These are phyloP conservation scores for Ophiocordyceps robertsii DNA, from an alignment of 2,329 filamentous ascomycete genomes.

Conservation along the genomic window DNA sequence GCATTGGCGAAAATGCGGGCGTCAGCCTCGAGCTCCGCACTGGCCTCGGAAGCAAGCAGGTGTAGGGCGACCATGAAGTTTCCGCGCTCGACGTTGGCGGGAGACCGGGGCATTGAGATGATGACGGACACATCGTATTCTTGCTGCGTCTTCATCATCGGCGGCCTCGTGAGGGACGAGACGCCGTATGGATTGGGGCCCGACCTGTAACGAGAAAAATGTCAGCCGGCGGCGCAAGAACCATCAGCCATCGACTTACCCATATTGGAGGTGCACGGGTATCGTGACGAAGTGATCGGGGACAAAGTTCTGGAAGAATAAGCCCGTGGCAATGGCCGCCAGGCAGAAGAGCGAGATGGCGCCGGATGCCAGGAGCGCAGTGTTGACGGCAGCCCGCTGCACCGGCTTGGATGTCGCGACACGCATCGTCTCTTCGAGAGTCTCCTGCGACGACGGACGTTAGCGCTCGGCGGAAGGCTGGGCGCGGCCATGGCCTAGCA, in stretches of 20 bases:
- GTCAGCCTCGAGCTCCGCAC: conserved; percentile 9
- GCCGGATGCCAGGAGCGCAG: conserved; percentile 27
- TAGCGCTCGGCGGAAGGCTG: too few relatives aligned
- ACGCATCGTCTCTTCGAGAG: conserved; percentile 20
- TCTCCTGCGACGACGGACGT: conserved; percentile 13
- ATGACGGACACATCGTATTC: conserved; percentile 72
- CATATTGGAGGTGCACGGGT: conserved; percentile 45
- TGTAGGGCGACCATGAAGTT: conserved; percentile 91
- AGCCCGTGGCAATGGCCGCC: conserved; percentile 32
- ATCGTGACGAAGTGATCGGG: conserved; percentile 38
- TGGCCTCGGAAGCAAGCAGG: conserved; percentile 38
- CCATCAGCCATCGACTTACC: conserved; percentile 23
- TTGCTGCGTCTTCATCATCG: conserved; percentile 57
- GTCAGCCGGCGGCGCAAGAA: conserved; percentile 3
- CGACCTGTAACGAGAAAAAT: conserved; percentile 20
- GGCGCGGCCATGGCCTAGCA: background rate
- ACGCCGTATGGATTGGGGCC: conserved; percentile 40
- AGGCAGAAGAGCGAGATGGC: conserved; percentile 31
- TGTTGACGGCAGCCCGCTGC: conserved; percentile 35
- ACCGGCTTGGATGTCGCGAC: conserved; percentile 35
- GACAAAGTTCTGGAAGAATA: conserved; percentile 44
- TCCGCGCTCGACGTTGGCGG: conserved; percentile 59
- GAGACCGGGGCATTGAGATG: conserved; percentile 66
- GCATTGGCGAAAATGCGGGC: conserved; percentile 15
- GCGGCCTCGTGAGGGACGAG: conserved; percentile 27